Conservation (phyloP, 768 basidiomycete species). For the Boletales sp. region DNA sequence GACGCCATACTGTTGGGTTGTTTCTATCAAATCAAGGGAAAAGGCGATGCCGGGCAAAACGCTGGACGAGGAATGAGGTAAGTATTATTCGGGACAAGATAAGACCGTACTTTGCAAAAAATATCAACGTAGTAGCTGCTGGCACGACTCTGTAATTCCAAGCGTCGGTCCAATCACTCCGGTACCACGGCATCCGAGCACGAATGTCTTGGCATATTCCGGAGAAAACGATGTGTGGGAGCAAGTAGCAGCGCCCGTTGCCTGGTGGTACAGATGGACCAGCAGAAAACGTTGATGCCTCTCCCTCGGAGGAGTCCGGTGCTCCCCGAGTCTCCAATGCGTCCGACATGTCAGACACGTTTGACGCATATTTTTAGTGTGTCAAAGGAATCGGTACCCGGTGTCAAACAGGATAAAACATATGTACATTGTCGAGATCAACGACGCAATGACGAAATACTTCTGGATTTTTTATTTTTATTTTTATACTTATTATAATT, state of each 20-base stretch:
- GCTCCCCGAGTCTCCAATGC: no score
- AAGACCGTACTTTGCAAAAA: constrained; percentile 71
- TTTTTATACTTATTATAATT: no score
- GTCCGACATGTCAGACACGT: no score
- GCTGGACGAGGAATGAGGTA: constrained; percentile 31
- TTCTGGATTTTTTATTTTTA: no score
- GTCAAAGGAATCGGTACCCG: no score
- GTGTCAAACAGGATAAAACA: no score
- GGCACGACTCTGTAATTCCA: constrained; percentile 91
- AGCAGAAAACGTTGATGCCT: no score
- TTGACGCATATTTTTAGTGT: no score
- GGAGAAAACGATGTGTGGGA: constrained; percentile 27
- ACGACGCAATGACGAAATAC: no score
- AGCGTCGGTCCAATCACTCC: constrained; percentile 86
- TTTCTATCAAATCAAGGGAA: constrained; percentile 88
- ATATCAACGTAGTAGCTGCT: constrained; percentile 72
- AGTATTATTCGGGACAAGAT: not conserved
- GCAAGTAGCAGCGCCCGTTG: not conserved
- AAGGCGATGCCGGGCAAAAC: constrained; percentile 92
- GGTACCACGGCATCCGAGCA: constrained; percentile 74
- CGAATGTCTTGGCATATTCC: constrained; percentile 73
- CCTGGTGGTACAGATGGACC: no score
- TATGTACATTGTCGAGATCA: no score
- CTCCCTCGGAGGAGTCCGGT: no score
- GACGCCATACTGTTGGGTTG: constrained; percentile 85